phyloP scores from a whole-genome alignment of 2,329 filamentous ascomycete genomes.

The Hypoxylon sp. region DNA sequence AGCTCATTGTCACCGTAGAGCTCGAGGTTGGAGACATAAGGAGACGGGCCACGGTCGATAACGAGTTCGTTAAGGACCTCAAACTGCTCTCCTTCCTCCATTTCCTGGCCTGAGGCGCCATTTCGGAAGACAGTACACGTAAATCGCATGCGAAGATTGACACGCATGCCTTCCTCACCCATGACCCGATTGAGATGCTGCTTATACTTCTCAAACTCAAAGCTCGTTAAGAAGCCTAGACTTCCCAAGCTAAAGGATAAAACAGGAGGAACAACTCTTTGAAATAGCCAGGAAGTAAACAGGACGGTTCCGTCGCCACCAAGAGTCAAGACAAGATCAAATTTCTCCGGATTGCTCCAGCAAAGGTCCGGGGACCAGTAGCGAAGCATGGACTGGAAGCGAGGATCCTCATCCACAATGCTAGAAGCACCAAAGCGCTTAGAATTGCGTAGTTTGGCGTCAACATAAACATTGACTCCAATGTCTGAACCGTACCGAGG shows the following conservation, averaged over 20 bases:
- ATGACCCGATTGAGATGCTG: slow-evolving; percentile 89
- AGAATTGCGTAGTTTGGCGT: slow-evolving; percentile 90
- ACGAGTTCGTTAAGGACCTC: slow-evolving; percentile 99
- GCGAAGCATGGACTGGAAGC: slow-evolving; percentile 86
- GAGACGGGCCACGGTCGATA: slow-evolving; percentile 95
- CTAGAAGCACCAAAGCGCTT: slow-evolving; percentile 86
- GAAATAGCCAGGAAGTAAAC: slow-evolving; percentile 93
- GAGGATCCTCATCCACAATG: slow-evolving; percentile 79
- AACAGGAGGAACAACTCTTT: slow-evolving; percentile 87
- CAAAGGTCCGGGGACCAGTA: slow-evolving; percentile 98
- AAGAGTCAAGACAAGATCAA: slow-evolving; percentile 91
- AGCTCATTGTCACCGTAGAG: slow-evolving; percentile 96
- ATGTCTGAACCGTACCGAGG: slow-evolving; percentile 89
- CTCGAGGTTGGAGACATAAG: slow-evolving; percentile 97
- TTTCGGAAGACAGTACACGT: slow-evolving; percentile 96
- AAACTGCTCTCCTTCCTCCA: slow-evolving; percentile 93
- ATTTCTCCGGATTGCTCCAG: slow-evolving; percentile 93
- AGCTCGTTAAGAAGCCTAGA: slow-evolving; percentile 89
- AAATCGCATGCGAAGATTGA: slow-evolving; percentile 98
- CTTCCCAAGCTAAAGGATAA: slow-evolving; percentile 88
- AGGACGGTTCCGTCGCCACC: slow-evolving; percentile 90
- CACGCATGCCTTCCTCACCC: slow-evolving; percentile 95
- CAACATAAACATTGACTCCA: slow-evolving; percentile 98
- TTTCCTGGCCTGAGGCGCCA: slow-evolving; percentile 70
- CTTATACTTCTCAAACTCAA: slow-evolving; percentile 90